Evolutionary conservation across 2,329 filamentous ascomycete genomes (phyloP).

Genomic region (Gaeumannomyces tritici): DNA sequence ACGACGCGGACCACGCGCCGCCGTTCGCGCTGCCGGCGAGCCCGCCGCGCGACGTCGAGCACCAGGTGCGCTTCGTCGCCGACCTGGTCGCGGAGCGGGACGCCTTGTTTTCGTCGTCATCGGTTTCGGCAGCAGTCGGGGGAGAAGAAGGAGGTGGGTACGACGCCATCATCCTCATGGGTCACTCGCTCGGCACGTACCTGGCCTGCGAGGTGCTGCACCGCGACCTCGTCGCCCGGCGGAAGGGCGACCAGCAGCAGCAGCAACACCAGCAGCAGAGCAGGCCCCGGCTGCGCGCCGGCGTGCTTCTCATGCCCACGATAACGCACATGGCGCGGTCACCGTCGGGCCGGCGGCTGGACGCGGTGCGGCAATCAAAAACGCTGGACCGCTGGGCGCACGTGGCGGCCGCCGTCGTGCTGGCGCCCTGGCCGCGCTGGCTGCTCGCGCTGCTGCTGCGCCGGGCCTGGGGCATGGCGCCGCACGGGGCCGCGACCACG

Average conservation of each 20-base stretch:
- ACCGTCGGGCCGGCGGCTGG: slow-evolving; percentile 45
- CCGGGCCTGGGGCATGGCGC: slow-evolving; percentile 32
- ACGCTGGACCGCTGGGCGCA: slow-evolving; percentile 31
- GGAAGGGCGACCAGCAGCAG: neutral
- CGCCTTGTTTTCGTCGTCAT: slow-evolving; percentile 6
- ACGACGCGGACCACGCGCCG: slow-evolving; percentile 36
- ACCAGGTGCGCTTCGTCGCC: slow-evolving; percentile 39
- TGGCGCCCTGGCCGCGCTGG: slow-evolving; percentile 29
- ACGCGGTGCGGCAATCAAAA: slow-evolving; percentile 29
- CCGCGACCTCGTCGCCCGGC: slow-evolving; percentile 28
- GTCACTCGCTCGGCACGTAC: slow-evolving; percentile 67
- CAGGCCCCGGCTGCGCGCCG: slow-evolving; percentile 29
- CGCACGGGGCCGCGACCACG: slow-evolving; percentile 38
- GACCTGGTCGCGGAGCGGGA: slow-evolving; percentile 20
- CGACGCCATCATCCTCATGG: slow-evolving; percentile 55
- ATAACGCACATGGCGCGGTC: slow-evolving; percentile 61
- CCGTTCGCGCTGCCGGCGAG: slow-evolving; percentile 28
- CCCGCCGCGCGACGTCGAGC: slow-evolving; percentile 40
- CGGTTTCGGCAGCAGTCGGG: neutral
- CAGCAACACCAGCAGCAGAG: neutral
- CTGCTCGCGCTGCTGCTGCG: slow-evolving; percentile 33
- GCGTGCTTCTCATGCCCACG: slow-evolving; percentile 64
- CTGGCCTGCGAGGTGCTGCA: slow-evolving; percentile 60
- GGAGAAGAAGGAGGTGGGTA: slow-evolving; percentile 18
- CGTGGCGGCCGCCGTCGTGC: slow-evolving; percentile 26